phyloP scores from a whole-genome alignment of 768 basidiomycete genomes.

The Kockovaella imperatae region DNA sequence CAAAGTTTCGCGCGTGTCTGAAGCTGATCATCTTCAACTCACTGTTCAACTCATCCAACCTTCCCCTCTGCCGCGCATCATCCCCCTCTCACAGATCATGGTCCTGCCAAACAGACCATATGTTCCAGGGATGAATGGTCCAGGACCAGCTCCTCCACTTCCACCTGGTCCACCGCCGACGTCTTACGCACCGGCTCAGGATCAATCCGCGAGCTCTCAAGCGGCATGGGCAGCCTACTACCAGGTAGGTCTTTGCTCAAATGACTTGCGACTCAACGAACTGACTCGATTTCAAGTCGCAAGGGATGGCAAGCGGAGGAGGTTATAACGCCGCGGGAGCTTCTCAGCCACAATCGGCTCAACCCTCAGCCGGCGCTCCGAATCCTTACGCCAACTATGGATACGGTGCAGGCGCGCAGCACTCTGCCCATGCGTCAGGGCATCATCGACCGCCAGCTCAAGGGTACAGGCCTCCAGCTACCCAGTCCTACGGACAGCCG shows the following conservation, averaged over 20 bases:
- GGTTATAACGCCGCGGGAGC: constrained; percentile 10
- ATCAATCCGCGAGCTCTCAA: constrained; percentile 16
- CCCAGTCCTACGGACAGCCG: background rate
- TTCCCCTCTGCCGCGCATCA: too few relatives aligned
- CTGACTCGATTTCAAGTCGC: constrained; percentile 14
- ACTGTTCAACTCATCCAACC: too few relatives aligned
- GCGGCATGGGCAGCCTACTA: constrained; percentile 42
- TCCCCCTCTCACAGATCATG: too few relatives aligned
- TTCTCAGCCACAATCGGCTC: constrained; percentile 5
- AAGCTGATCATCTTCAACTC: too few relatives aligned
- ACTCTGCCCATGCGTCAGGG: background rate
- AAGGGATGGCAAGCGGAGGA: constrained; percentile 9
- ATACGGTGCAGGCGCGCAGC: constrained; percentile 54
- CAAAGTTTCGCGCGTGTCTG: too few relatives aligned
- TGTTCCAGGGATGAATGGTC: constrained; percentile 9
- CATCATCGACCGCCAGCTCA: background rate
- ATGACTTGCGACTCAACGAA: background rate
- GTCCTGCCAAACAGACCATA: constrained; percentile 26
- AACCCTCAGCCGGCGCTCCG: constrained; percentile 5
- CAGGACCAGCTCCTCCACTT: constrained; percentile 32
- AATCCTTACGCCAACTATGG: constrained; percentile 80
- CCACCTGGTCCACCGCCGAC: constrained; percentile 26
- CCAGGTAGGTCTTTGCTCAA: constrained; percentile 18
- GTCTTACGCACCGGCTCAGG: constrained; percentile 6
- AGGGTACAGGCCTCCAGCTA: constrained; percentile 5